Evolutionary conservation across 352 stramenopile species (phyloP), one percentile per base, ranked within the genome.

Genomic region (Thraustotheca clavata): DNA sequence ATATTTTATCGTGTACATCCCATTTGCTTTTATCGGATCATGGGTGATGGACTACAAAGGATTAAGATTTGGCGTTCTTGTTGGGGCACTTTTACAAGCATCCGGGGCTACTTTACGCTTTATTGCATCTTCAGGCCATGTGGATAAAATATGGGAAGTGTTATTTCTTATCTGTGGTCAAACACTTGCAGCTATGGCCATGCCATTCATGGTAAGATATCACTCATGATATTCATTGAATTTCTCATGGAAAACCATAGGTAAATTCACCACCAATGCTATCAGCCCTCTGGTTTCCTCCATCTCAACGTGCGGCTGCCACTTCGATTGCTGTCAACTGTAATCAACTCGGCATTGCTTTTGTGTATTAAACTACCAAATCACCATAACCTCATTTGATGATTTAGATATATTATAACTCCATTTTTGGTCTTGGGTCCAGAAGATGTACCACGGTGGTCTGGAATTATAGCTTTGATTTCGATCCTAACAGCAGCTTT

Each of bases 11-110:
- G 77, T 77, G 36, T 90, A 90, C 67, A 88, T 90, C 46, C 81
- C 81, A 18, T 90, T 79, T 65, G 88, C 81, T 20, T 88, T 90
- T 60, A 16, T 90, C 24, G 79, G 81, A 3, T 90, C 81, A 16
- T 88, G 81, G 81, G 72, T 90, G 59, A 90, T 90, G 77, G 81
- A 90, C 72, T 80, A 87, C 61, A 80, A 84, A 54, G 81, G 81
- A 0, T 60, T 90, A 33, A 74, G 76, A 12, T 86, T 75, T 20
- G 81, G 81, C 9, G 75, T 90, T 2, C 43, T 88, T 7, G 69
- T 90, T 5, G 81, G 81, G 7, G 79, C 60, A 0, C 67, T 79
- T 12, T 71, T 89, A 7, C 78, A 89, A 41, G 76, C 78, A 5
- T 40, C 77, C 1, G 76, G 78, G 18, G 78, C 78, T 2, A 60